Evolutionary conservation across 495 filamentous ascomycete species (phyloP).

Genomic region (Corynascus novoguineensis): DNA sequence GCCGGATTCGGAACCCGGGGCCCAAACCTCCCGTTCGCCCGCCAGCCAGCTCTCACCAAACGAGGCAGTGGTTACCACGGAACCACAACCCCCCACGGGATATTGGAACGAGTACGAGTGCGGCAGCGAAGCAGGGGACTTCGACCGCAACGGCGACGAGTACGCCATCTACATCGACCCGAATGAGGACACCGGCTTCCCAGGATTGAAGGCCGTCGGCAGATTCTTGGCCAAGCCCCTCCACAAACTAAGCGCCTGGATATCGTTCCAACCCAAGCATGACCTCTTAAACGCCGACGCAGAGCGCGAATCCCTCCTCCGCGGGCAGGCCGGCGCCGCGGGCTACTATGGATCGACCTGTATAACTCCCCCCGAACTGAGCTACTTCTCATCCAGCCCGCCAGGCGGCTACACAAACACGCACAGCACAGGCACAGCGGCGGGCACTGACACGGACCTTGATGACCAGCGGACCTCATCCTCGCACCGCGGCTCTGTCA

Average conservation of each 20-base stretch:
- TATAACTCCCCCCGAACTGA: neutral
- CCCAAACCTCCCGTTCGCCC: constrained; percentile 12
- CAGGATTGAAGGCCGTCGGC: constrained; percentile 41
- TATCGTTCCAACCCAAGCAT: constrained; percentile 20
- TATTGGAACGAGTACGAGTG: constrained; percentile 68
- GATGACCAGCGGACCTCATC: constrained; percentile 14
- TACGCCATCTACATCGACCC: constrained; percentile 57
- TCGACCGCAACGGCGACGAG: constrained; percentile 31
- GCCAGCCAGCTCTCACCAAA: constrained; percentile 14
- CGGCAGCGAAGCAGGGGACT: constrained; percentile 50
- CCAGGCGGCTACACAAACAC: constrained; percentile 2
- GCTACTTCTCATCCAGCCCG: constrained; percentile 24
- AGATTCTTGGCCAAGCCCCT: constrained; percentile 39
- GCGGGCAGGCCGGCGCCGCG: neutral
- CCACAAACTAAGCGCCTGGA: constrained; percentile 41
- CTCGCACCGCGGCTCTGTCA: constrained; percentile 15
- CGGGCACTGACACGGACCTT: constrained; percentile 26
- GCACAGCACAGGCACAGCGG: neutral
- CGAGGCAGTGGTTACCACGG: constrained; percentile 18
- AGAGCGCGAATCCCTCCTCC: constrained; percentile 35
- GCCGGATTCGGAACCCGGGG: constrained; percentile 18
- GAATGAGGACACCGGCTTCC: constrained; percentile 41
- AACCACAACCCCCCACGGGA: constrained; percentile 20
- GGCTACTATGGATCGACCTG: constrained; percentile 16
- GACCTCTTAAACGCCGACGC: neutral